Base-by-base conservation (phyloP, 2,329 filamentous ascomycete species). In the Metarhizium sp. region DNA sequence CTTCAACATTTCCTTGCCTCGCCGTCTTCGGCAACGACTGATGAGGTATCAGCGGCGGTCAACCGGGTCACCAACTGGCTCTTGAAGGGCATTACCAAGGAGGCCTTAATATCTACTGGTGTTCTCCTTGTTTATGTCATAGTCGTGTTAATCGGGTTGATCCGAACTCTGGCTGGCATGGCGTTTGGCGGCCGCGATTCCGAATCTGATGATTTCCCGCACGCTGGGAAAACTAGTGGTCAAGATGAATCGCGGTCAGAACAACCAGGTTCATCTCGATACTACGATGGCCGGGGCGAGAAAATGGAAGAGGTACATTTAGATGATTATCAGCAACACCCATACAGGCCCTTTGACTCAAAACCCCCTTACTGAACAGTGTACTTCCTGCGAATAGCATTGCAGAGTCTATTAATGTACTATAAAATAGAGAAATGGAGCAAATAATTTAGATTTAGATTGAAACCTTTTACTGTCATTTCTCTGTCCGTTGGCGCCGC, bases 31-130 rank as follows among this genome's bases (percentile, higher is more conserved):
- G 80, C 84, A 55, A 86, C 91, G 7, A 85, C 84, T 43, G 89
- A 96, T 71, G 87, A 92, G 65, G 88, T 97, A 62, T 88, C 86
- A 16, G 84, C 79, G 58, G 88, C 90, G 25, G 81, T 97, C 46
- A 68, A 80, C 56, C 80, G 84, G 59, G 86, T 96, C 57, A 81
- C 85, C 32, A 72, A 78, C 58, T 83, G 82, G 66, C 75, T 97
- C 25, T 75, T 81, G 63, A 79, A 80, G 55, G 82, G 78, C 60
- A 84, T 99, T 59, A 76, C 83, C 51, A 82, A 84, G 58, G 90
- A 96, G 71, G 85, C 88, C 2, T 80, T 95, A 60, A 91, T 97
- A 61, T 88, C 92, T 2, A 78, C 80, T 0, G 82, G 78, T 52
- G 74, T 99, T 4, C 71, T 96, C 13, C 73, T 89, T 3, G 72